Conservation (phyloP, 805 yeast species). For the Metschnikowia aberdeeniae region DNA sequence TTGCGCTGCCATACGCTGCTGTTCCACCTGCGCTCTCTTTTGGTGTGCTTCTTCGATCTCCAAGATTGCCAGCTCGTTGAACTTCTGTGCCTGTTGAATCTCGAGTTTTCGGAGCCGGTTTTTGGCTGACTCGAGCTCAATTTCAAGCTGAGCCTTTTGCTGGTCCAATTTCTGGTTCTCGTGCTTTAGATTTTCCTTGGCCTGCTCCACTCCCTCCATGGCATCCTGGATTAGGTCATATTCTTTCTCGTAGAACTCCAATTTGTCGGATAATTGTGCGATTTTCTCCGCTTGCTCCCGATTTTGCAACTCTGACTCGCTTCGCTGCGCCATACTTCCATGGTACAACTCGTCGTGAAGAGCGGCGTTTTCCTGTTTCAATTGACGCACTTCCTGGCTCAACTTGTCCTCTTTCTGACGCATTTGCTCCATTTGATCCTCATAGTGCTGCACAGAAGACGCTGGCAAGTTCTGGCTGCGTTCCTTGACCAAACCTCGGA, state of each 20-base stretch:
- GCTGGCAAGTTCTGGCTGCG: slow-evolving; percentile 15
- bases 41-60: slow-evolving; percentile 22
- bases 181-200: slow-evolving; percentile 20
- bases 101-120: slow-evolving; percentile 14
- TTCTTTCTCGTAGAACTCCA: slow-evolving; percentile 27
- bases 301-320: slow-evolving; percentile 7
- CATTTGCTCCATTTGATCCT: slow-evolving; percentile 23
- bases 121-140: slow-evolving; percentile 27
- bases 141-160: slow-evolving; percentile 20
- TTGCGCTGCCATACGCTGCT: slow-evolving; percentile 20
- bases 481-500: slow-evolving; percentile 19
- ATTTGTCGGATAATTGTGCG: slow-evolving; percentile 23
- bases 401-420: slow-evolving; percentile 19
- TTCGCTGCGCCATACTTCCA: slow-evolving; percentile 14
- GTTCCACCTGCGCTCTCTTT: slow-evolving; percentile 24
- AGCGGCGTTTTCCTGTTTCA: slow-evolving; percentile 27
- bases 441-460: slow-evolving; percentile 16
- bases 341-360: slow-evolving; percentile 23
- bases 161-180: slow-evolving; percentile 15
- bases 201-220: slow-evolving; percentile 21
- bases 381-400: slow-evolving; percentile 16
- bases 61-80: slow-evolving; percentile 17
- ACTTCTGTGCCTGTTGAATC: slow-evolving; percentile 14
- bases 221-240: slow-evolving; percentile 24
- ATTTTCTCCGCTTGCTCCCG: slow-evolving; percentile 6